A percentile compares a stretch with the other conserved stretches of the same genome.
phyloP scores from a whole-genome alignment of 2,329 filamentous ascomycete genomes.

The Alternaria tenuissima region DNA sequence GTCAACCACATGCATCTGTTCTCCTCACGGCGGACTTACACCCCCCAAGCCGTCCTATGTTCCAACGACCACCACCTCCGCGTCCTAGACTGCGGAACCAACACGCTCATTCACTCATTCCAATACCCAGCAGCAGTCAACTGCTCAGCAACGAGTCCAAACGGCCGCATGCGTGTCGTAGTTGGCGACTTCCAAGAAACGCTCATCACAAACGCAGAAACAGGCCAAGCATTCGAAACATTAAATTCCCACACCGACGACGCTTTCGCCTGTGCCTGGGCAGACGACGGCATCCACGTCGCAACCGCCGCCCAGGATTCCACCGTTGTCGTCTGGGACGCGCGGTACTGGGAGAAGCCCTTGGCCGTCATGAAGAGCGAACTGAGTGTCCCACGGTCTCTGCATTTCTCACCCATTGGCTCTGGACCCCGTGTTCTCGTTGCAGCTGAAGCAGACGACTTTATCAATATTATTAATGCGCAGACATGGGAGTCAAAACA shows the following conservation, averaged over 20 bases:
- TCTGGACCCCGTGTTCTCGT: slow-evolving; percentile 72
- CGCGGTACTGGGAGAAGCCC: slow-evolving; percentile 70
- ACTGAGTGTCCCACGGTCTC: slow-evolving; percentile 72
- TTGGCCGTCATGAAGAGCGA: slow-evolving; percentile 67
- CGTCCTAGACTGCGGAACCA: slow-evolving; percentile 63
- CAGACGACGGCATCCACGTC: slow-evolving; percentile 76
- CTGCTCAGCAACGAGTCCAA: slow-evolving; percentile 75
- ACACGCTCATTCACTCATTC: slow-evolving; percentile 65
- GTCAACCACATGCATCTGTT: slow-evolving; percentile 67
- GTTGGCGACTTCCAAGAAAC: slow-evolving; percentile 74
- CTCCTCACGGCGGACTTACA: slow-evolving; percentile 56
- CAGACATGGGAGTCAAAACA: slow-evolving; percentile 71
- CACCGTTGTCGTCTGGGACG: slow-evolving; percentile 77
- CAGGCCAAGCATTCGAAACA: slow-evolving; percentile 64
- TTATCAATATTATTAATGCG: slow-evolving; percentile 74
- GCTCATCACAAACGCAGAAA: slow-evolving; percentile 74
- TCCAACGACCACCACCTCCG: slow-evolving; percentile 66
- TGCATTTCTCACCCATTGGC: slow-evolving; percentile 76
- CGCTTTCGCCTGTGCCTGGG: slow-evolving; percentile 82
- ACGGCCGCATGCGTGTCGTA: slow-evolving; percentile 74
- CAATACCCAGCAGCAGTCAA: slow-evolving; percentile 72
- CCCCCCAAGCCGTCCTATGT: slow-evolving; percentile 62
- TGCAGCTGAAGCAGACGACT: slow-evolving; percentile 79
- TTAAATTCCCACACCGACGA: slow-evolving; percentile 73
- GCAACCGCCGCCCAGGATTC: slow-evolving; percentile 82